Percentiles rank a stretch among this genome's conserved stretches.
phyloP scores from a whole-genome alignment of 192 early-diverging fungal species.

The Gaertneriomyces semiglobifer region DNA sequence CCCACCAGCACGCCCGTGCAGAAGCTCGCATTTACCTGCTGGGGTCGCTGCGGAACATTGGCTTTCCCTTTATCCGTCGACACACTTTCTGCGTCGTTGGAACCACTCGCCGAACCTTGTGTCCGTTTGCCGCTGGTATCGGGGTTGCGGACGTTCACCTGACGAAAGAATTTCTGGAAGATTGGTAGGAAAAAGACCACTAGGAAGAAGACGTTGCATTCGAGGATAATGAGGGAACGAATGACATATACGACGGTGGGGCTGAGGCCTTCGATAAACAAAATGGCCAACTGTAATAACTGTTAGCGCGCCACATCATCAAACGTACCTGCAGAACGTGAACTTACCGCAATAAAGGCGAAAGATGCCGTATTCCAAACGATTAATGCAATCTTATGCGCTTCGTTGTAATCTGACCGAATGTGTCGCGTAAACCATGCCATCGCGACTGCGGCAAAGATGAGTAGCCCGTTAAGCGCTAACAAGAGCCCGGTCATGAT shows the following conservation, averaged over 20 bases:
- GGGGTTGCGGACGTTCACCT: too few species aligned
- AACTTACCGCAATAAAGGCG: constrained; percentile 8
- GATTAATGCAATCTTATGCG: constrained; percentile 6
- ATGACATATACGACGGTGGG: not conserved
- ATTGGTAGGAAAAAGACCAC: not conserved
- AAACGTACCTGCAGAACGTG: not conserved
- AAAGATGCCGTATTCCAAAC: constrained; percentile 15
- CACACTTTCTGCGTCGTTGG: too few species aligned
- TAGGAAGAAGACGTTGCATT: constrained; percentile 13
- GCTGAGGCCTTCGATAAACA: constrained; percentile 4
- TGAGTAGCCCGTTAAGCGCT: not conserved
- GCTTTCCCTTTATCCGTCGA: too few species aligned
- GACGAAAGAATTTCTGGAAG: too few species aligned
- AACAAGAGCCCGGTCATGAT: constrained; percentile 3
- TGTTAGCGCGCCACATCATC: not conserved
- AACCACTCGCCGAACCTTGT: too few species aligned
- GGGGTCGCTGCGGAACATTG: too few species aligned
- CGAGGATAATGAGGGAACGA: constrained; percentile 1
- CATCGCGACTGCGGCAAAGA: not conserved
- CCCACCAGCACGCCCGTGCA: constrained; percentile 4
- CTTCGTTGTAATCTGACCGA: constrained; percentile 10
- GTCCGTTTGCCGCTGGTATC: too few species aligned
- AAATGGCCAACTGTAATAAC: not conserved
- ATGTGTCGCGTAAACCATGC: constrained; percentile 12
- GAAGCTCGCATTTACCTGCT: not conserved